Percentiles rank a stretch among this genome's conserved stretches.
Conservation (phyloP, 2,329 filamentous ascomycete genomes). For the Verticillium zaregamsianum region DNA sequence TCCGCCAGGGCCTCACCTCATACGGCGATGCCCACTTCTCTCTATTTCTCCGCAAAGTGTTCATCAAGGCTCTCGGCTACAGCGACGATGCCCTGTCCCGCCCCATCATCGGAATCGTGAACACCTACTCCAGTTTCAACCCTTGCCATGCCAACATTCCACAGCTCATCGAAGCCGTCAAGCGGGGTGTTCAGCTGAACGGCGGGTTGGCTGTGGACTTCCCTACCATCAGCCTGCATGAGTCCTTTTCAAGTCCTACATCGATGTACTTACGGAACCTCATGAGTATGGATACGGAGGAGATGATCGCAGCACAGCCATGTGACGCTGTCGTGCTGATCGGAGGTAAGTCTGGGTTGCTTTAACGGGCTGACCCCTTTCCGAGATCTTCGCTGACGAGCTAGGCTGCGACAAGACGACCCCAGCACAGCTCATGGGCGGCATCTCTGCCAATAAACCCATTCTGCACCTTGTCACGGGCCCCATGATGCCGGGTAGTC, state of each 20-base stretch:
- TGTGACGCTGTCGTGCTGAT: constrained; percentile 65
- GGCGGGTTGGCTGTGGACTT: constrained; percentile 70
- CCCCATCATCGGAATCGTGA: constrained; percentile 71
- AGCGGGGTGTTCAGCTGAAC: constrained; percentile 61
- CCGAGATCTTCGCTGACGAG: background rate
- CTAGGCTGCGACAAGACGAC: constrained; percentile 71
- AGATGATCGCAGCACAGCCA: constrained; percentile 71
- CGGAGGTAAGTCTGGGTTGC: constrained; percentile 43
- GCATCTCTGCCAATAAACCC: constrained; percentile 69
- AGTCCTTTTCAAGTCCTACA: constrained; percentile 65
- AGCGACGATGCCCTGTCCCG: constrained; percentile 66
- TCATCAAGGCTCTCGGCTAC: constrained; percentile 74
- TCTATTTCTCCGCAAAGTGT: constrained; percentile 69
- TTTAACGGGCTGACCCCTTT: background rate
- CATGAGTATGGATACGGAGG: constrained; percentile 78
- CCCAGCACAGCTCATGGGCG: constrained; percentile 72
- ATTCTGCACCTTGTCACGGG: constrained; percentile 66
- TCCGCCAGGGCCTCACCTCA: constrained; percentile 61
- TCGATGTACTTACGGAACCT: constrained; percentile 72
- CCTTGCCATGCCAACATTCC: constrained; percentile 70
- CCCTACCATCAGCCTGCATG: constrained; percentile 68
- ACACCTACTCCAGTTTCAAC: constrained; percentile 70
- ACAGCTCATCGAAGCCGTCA: constrained; percentile 66
- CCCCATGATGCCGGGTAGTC: constrained; percentile 71
- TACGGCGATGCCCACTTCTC: constrained; percentile 75